Base-by-base conservation (phyloP, 352 stramenopile species). In the Globisporangium carolinianum region DNA sequence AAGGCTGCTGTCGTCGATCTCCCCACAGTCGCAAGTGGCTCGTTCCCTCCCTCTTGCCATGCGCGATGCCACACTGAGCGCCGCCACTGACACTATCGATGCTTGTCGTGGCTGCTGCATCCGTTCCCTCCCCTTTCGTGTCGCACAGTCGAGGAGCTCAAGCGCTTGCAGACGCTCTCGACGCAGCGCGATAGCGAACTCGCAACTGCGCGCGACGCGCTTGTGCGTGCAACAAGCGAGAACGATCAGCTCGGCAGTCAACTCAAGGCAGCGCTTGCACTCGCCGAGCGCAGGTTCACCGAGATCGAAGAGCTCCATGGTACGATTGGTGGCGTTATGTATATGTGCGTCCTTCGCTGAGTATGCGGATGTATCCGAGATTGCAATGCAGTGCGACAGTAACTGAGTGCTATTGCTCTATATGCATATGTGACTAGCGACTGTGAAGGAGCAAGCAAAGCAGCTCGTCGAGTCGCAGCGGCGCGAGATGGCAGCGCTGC, bases 401-500 rank as follows among this genome's bases (percentile, higher is more conserved):
- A 4, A 5, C 12, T 35, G 10, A 43, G 14, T 45, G 2, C 35
- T 43, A 8, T 32, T 1, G 43, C 5, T 10, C 36, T 50, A 2
- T 14, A 15, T 50, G 18, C 38, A 11, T 42, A 5, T 53, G 8
- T 53, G 8, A 15, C 14, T 10, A 67, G 58, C 63, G n/a, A 77
- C 66, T 38, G 63, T 80, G 57, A 75, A 80, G 57, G 75, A 87
- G 53, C 79, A 89, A 47, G 72, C 65, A 42, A 72, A 66, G 10
- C 57, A 83, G 53, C 64, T 92, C 0, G 65, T 90, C 18, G 69
- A 76, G 5, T 57, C 68, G 1, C 79, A 90, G 55, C 74, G 69
- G 47, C 72, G 76, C 42, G 79, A 92, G 61, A 77, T 89, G 54
- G 71, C 83, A 57, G 78, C 83, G 45, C 61, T 88, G 15, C 72